A percentile compares a stretch with the other conserved stretches of the same genome.
Evolutionary conservation across 2,329 filamentous ascomycete species (phyloP).

Genomic region (Claviceps purpurea): DNA sequence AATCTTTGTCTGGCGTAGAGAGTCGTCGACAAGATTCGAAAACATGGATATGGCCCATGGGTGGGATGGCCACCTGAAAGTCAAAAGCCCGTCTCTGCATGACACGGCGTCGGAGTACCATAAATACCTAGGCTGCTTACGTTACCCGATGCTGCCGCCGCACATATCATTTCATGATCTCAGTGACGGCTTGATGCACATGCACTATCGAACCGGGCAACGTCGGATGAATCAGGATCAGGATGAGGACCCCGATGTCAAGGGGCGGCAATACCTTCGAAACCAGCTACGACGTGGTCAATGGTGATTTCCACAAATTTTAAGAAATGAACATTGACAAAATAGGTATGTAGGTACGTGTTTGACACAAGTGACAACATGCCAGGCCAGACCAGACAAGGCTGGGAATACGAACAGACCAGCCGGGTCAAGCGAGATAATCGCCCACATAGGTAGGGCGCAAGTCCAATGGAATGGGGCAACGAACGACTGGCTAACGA

Average conservation of each 20-base stretch:
- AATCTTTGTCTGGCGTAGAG: no score
- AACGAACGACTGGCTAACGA: neutral
- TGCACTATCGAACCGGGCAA: neutral
- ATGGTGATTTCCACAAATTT: neutral
- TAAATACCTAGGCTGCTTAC: no score
- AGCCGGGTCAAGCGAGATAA: no score
- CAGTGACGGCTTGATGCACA: neutral
- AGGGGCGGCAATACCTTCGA: neutral
- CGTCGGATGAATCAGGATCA: neutral
- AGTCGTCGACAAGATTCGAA: no score
- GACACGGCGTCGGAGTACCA: no score
- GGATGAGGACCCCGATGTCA: neutral
- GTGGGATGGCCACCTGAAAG: no score
- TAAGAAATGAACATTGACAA: neutral
- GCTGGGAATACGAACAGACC: no score
- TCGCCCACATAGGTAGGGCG: no score
- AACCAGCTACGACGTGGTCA: neutral
- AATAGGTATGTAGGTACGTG: neutral
- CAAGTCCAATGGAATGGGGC: neutral
- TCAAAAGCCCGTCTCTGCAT: no score
- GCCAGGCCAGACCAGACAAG: neutral
- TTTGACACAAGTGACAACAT: neutral
- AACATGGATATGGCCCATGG: no score
- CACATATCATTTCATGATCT: no score
- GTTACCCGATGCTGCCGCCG: no score